These are phyloP conservation scores for Ophiorrhiza pumila DNA, from an alignment of 257 asterid genomes.

Conservation along the genomic window DNA sequence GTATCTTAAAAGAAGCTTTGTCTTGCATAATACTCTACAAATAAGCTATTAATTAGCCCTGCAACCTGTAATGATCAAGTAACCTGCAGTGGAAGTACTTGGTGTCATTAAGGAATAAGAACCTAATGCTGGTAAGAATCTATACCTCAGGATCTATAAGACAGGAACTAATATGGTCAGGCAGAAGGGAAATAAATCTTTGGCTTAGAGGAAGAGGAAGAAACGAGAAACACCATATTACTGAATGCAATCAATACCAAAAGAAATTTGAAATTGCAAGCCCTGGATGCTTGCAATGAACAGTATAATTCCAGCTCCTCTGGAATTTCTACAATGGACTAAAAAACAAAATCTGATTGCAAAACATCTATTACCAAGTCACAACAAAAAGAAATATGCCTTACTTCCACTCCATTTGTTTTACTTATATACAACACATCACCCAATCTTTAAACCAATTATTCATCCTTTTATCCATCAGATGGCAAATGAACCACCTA, in stretches of 20 bases:
- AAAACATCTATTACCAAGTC: background rate
- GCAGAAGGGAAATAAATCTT: background rate
- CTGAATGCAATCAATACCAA: background rate
- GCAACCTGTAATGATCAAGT: background rate
- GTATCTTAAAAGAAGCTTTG: background rate
- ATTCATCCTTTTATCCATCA: background rate
- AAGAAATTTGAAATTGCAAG: background rate
- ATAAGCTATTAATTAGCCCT: background rate
- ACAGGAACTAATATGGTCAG: background rate
- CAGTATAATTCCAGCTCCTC: background rate
- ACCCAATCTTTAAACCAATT: background rate
- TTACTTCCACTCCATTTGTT: background rate
- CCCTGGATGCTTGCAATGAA: background rate
- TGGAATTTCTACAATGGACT: background rate
- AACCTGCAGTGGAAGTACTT: background rate
- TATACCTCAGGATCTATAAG: background rate
- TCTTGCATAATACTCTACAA: background rate
- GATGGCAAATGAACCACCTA: background rate
- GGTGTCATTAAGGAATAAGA: background rate
- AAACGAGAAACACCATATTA: background rate
- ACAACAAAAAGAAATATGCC: background rate
- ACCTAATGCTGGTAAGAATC: background rate
- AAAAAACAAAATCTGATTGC: background rate
- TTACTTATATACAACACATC: background rate
- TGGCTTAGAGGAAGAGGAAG: background rate